phyloP scores from a whole-genome alignment of 176 grass and related monocot genomes.

The Chrysopogon serrulatus region DNA sequence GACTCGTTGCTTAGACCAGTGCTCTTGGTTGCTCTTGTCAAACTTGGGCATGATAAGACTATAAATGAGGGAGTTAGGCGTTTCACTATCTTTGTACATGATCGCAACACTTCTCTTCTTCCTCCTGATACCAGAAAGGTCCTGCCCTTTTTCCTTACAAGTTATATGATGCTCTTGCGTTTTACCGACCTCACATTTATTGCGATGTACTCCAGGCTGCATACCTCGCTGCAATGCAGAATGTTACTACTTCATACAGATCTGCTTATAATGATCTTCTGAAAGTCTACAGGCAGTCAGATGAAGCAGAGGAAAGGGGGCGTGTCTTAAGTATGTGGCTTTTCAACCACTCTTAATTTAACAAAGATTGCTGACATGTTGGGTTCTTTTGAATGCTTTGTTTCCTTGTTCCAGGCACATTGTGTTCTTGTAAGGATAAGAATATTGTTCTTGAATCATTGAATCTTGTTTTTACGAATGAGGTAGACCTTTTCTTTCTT shows the following conservation, averaged over 20 bases:
- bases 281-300: constrained; percentile 56
- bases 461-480: constrained; percentile 63
- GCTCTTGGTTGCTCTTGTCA: constrained; percentile 67
- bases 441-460: constrained; percentile 68
- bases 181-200: constrained; percentile 5
- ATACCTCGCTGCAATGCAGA: constrained; percentile 83
- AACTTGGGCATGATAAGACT: constrained; percentile 59
- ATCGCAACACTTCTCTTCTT: constrained; percentile 60
- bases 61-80: constrained; percentile 70
- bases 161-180: not conserved
- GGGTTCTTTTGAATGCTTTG: constrained; percentile 14
- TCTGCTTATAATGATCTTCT: constrained; percentile 72
- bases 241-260: constrained; percentile 56
- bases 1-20: constrained; percentile 70
- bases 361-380: constrained; percentile 26
- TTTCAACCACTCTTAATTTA: constrained; percentile 13
- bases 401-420: constrained; percentile 37
- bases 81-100: constrained; percentile 54
- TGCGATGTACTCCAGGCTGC: constrained; percentile 53
- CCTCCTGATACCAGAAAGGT: constrained; percentile 83
- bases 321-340: constrained; percentile 51
- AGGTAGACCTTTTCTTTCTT: constrained; percentile 34
- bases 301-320: constrained; percentile 60
- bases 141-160: constrained; percentile 26
- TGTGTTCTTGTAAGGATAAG: constrained; percentile 59